A percentile compares a stretch with the other conserved stretches of the same genome.
phyloP scores from a whole-genome alignment of 2,329 filamentous ascomycete species.

The Atkinsonella hypoxylon region DNA sequence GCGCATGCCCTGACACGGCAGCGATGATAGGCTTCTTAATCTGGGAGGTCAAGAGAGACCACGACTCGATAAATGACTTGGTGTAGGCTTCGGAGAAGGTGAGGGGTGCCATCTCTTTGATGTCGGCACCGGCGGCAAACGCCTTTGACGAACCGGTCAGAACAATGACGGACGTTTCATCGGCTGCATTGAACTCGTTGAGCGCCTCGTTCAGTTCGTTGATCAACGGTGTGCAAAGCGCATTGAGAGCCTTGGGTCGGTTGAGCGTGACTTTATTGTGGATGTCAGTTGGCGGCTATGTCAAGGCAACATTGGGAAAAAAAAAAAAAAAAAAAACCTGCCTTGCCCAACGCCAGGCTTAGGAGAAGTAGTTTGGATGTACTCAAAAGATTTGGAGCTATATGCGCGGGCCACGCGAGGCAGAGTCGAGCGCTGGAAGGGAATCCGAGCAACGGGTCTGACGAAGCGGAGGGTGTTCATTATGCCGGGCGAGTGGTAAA shows the following conservation, averaged over 20 bases:
- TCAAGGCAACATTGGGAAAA: neutral
- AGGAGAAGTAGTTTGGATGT: constrained; percentile 70
- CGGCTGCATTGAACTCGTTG: constrained; percentile 54
- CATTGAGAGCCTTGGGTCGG: constrained; percentile 91
- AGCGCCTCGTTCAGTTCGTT: constrained; percentile 77
- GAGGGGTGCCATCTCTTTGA: constrained; percentile 95
- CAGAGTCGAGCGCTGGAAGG: constrained; percentile 43
- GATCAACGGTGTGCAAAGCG: constrained; percentile 83
- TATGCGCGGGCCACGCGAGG: constrained; percentile 43
- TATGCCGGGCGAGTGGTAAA: constrained; percentile 7
- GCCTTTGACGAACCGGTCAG: constrained; percentile 82
- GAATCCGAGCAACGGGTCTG: constrained; percentile 35
- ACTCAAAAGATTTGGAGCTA: constrained; percentile 56
- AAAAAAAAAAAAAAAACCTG: constrained; percentile 29
- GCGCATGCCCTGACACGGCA: constrained; percentile 86
- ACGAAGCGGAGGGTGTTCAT: constrained; percentile 47
- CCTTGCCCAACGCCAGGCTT: constrained; percentile 84
- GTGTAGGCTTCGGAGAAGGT: constrained; percentile 83
- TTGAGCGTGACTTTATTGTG: constrained; percentile 67
- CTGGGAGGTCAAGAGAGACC: constrained; percentile 73
- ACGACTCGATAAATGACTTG: constrained; percentile 85
- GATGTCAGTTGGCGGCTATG: constrained; percentile 4
- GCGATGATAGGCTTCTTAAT: constrained; percentile 92
- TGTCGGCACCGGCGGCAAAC: constrained; percentile 93
- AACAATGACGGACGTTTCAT: constrained; percentile 62